These are phyloP conservation scores for Hypoxylon trugodes DNA, from an alignment of 495 filamentous ascomycete genomes.

Conservation along the genomic window DNA sequence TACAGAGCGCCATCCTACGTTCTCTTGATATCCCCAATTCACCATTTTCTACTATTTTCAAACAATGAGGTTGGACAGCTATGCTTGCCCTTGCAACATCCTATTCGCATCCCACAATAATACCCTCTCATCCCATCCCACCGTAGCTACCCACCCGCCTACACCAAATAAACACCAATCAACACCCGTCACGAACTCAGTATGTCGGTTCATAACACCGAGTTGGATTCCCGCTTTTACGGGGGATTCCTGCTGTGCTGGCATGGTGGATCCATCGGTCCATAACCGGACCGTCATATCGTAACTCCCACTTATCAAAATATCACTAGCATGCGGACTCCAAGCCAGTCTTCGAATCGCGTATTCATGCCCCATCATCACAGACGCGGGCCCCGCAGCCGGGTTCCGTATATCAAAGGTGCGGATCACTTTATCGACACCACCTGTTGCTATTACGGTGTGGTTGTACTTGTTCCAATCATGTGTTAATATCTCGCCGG, in stretches of 20 bases:
- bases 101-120: constrained; percentile 86
- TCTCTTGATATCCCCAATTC: background rate
- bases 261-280: constrained; percentile 76
- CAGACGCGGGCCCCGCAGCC: constrained; percentile 69
- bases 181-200: constrained; percentile 95
- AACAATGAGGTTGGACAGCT: background rate
- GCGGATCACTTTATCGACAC: constrained; percentile 87
- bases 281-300: constrained; percentile 97
- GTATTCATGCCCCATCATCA: constrained; percentile 87
- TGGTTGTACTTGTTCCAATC: constrained; percentile 99
- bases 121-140: constrained; percentile 91
- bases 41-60: background rate
- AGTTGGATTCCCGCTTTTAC: constrained; percentile 70
- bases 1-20: background rate
- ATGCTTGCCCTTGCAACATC: constrained; percentile 44
- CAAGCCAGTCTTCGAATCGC: constrained; percentile 85
- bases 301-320: constrained; percentile 88
- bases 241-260: constrained; percentile 38
- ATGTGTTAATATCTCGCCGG: constrained; percentile 84
- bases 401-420: constrained; percentile 87
- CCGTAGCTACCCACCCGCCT: constrained; percentile 94
- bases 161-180: constrained; percentile 97
- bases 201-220: constrained; percentile 89
- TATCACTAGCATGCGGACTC: constrained; percentile 89
- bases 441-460: constrained; percentile 81